Evolutionary conservation across 768 basidiomycete genomes (phyloP).

Genomic region (Trametes cinnabarina): DNA sequence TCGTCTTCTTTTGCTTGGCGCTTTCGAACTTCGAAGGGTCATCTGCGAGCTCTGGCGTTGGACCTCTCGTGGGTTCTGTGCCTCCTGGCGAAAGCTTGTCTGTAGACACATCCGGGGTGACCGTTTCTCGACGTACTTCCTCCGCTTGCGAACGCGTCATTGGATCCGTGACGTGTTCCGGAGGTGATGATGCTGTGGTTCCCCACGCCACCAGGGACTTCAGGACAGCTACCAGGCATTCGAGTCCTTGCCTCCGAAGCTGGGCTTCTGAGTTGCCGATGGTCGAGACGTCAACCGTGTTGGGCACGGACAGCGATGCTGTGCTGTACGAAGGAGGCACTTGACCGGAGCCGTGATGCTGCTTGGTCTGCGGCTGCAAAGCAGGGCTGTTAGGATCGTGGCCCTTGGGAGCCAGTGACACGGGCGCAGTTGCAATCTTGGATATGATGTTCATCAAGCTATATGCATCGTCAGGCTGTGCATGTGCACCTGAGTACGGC

Average conservation of each 20-base stretch:
- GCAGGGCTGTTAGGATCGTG: slow-evolving; percentile 62
- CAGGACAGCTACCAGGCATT: slow-evolving; percentile 86
- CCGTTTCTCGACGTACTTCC: slow-evolving; percentile 49
- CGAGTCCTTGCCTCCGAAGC: slow-evolving; percentile 87
- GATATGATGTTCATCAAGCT: slow-evolving; percentile 95
- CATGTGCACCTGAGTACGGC: not conserved
- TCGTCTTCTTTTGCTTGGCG: slow-evolving; percentile 96
- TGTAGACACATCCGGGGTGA: slow-evolving; percentile 54
- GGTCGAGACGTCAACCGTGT: slow-evolving; percentile 62
- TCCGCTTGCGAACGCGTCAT: slow-evolving; percentile 52
- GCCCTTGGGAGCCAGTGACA: slow-evolving; percentile 45
- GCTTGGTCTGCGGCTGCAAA: slow-evolving; percentile 50
- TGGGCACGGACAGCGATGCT: slow-evolving; percentile 61
- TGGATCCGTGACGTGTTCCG: slow-evolving; percentile 44
- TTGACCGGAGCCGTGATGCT: slow-evolving; percentile 35
- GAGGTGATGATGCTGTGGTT: slow-evolving; percentile 41
- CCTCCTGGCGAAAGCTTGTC: slow-evolving; percentile 51
- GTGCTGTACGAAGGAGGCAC: slow-evolving; percentile 67
- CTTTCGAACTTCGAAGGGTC: slow-evolving; percentile 92
- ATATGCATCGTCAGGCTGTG: not conserved
- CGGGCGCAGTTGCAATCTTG: slow-evolving; percentile 72
- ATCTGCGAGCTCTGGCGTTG: slow-evolving; percentile 80
- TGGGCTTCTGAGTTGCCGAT: slow-evolving; percentile 80
- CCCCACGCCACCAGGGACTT: slow-evolving; percentile 93
- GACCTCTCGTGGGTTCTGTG: slow-evolving; percentile 56